Base-by-base conservation (phyloP, 257 asterid species). In the Solanum chiquidenum region DNA sequence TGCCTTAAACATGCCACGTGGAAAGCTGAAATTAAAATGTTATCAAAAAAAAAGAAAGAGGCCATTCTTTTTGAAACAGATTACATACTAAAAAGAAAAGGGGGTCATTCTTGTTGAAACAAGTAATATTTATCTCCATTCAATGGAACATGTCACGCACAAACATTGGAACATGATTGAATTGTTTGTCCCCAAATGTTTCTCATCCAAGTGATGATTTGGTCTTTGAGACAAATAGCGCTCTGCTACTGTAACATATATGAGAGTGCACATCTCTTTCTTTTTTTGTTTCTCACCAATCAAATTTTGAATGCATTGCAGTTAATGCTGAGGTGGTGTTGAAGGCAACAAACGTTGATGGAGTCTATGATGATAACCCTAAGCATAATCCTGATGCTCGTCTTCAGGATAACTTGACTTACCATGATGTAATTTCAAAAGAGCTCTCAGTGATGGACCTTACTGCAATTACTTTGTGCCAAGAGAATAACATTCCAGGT, bases 251-350 rank as follows among this genome's bases (percentile, higher is more conserved):
- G 38, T 14, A 79, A 79, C 40, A 79, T 79, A 79, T 27, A 46
- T 79, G 23, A 79, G 66, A 79, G 21, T 85, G 21, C 69, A 16
- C 35, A 2, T 69, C 49, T 29, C 49, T 5, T 84, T 83, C 29
- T 66, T 5, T 84, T 42, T 79, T 84, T 55, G 37, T 46, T 80
- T 80, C 68, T 80, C 14, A 80, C 42, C 38, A 4, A 72, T 64
- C 21, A 9, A 27, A 80, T 88, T 46, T 33, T 31, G 46, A 80
- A 86, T 79, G 73, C 83, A 62, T 79, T 74, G 29, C 83, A 97
- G 99, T 97, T 87, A 96, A 95, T 87, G 99, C 99, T 10, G 99
- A 95, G 94, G 99, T 96, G 90, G 98, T 97, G 88, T 94, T 97
- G 89, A 97, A 97, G 91, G 99, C 98, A 86, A 97, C 99, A 83